Conservation (phyloP, 2,329 filamentous ascomycete genomes). For the Nigrospora sphaerica region DNA sequence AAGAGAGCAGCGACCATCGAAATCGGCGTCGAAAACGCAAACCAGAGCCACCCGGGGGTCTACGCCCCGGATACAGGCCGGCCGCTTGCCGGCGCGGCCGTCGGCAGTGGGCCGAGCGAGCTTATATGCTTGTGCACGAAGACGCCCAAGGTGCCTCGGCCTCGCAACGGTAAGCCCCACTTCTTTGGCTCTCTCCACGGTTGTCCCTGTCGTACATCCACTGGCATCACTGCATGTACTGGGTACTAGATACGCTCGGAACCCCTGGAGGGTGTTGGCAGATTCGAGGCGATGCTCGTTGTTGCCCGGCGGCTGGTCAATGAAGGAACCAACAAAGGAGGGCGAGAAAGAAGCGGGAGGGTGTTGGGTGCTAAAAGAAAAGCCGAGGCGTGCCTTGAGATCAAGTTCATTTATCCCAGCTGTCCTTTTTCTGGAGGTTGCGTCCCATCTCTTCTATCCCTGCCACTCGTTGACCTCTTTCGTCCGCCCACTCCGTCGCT, state of each 20-base stretch:
- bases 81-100: constrained; percentile 1
- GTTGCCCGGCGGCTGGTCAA: too few species aligned
- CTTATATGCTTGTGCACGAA: constrained; percentile 50
- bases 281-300: too few species aligned
- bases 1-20: constrained; percentile 41
- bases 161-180: constrained; percentile 47
- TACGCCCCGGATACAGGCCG: constrained; percentile 19
- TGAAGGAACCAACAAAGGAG: too few species aligned
- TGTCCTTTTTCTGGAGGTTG: constrained; percentile 1
- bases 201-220: not conserved
- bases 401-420: too few species aligned
- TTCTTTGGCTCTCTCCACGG: not conserved
- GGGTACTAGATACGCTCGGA: not conserved
- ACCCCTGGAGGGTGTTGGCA: too few species aligned
- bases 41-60: constrained; percentile 24
- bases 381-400: too few species aligned
- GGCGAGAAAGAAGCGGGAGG: too few species aligned
- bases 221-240: not conserved
- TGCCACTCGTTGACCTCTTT: not conserved
- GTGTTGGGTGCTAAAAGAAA: too few species aligned
- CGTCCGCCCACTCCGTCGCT: too few species aligned
- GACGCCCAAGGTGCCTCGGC: constrained; percentile 49
- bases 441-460: constrained; percentile 6
- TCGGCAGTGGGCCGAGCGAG: constrained; percentile 21
- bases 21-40: constrained; percentile 27